A percentile compares a stretch with the other conserved stretches of the same genome.
These are phyloP conservation scores for Globisporangium rhizosaccharum DNA, from an alignment of 352 stramenopile species.

Conservation along the genomic window DNA sequence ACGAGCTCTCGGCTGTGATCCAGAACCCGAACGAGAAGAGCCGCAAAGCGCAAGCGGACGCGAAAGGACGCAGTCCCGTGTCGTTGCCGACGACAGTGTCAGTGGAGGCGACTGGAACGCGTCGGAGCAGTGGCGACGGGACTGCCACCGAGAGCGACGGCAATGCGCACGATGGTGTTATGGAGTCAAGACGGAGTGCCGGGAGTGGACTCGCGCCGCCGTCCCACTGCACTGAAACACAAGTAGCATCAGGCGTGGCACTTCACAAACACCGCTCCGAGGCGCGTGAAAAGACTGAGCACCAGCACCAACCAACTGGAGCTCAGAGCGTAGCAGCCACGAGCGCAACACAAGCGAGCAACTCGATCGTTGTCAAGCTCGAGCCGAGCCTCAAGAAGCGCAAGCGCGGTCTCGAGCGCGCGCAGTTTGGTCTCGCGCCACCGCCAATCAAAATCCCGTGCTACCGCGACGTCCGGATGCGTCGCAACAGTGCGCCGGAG, in stretches of 20 bases:
- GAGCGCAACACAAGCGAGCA: background rate
- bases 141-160: too few relatives aligned
- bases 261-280: too few relatives aligned
- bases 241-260: too few relatives aligned
- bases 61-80: constrained; percentile 31
- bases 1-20: constrained; percentile 72
- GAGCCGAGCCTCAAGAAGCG: background rate
- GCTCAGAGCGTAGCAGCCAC: background rate
- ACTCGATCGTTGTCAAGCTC: too few relatives aligned
- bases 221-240: too few relatives aligned
- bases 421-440: constrained; percentile 11
- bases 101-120: background rate
- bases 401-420: background rate
- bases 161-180: too few relatives aligned
- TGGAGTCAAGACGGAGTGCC: too few relatives aligned
- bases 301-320: too few relatives aligned
- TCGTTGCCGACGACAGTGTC: constrained; percentile 5
- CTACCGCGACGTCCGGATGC: constrained; percentile 23
- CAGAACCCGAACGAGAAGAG: constrained; percentile 85
- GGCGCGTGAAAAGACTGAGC: too few relatives aligned
- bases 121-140: too few relatives aligned
- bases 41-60: constrained; percentile 63
- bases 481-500: constrained; percentile 43
- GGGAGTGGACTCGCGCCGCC: too few relatives aligned
- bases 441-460: constrained; percentile 67